A percentile compares a stretch with the other conserved stretches of the same genome.
phyloP scores from a whole-genome alignment of 202 grass and related monocot species.

The Zoysia matrella region DNA sequence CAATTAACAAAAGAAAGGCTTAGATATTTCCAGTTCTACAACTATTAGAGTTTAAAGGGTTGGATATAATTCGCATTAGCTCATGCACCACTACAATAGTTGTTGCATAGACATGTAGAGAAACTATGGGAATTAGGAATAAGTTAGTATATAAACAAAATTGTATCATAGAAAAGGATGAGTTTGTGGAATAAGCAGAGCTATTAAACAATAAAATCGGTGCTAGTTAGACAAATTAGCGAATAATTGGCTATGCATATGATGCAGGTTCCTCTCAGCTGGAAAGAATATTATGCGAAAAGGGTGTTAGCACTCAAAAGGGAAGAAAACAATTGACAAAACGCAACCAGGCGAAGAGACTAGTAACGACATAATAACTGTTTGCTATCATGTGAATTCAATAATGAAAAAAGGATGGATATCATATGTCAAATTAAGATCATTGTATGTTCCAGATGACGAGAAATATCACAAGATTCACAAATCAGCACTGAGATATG shows the following conservation, averaged over 20 bases:
- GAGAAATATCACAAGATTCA: background rate
- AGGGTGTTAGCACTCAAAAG: background rate
- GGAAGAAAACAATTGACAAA: background rate
- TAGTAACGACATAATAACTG: background rate
- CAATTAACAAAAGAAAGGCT: constrained; percentile 19
- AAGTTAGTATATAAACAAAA: background rate
- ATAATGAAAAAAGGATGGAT: background rate
- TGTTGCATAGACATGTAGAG: background rate
- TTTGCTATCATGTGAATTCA: constrained; percentile 11
- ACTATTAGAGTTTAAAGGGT: constrained; percentile 18
- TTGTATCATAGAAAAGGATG: background rate
- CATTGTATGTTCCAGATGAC: background rate
- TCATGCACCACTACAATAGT: background rate
- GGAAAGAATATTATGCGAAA: background rate
- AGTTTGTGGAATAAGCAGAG: constrained; percentile 13
- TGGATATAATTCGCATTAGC: background rate
- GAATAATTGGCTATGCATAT: background rate
- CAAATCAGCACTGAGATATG: background rate
- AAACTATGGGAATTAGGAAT: constrained; percentile 15
- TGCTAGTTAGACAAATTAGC: background rate
- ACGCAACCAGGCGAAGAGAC: background rate
- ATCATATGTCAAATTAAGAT: background rate
- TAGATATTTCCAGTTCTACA: constrained; percentile 2
- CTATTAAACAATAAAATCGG: background rate
- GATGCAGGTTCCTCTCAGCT: background rate